Evolutionary conservation across 164 flowering plant genomes (phyloP), one percentile per base, ranked within the genome.

Genomic region (Houttuynia cordata): DNA sequence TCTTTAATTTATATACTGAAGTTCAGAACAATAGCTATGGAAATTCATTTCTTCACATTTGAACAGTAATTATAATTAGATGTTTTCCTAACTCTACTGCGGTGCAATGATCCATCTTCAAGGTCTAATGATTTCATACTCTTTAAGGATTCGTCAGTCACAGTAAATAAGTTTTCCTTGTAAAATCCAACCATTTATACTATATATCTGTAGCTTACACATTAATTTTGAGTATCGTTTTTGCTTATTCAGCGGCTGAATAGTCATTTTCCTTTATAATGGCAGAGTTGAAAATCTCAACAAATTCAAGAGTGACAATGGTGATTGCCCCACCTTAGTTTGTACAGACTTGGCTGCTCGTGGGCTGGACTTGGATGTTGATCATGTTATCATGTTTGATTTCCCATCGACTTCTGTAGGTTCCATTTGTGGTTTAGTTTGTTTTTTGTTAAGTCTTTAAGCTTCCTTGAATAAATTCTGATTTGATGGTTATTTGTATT

Each of bases 291-390:
- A 88, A 70, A 93, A 93, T 71, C 86, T 93, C 34, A 76, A 81
- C 39, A 93, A 83, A 72, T 93, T 93, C 60, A 93, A 85, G 77
- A 83, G 74, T 68, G 83, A 93, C 55, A 83, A 80, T 70, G 96
- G 87, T 62, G 99, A 90, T 64, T 90, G 97, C 74, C 97, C 99
- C 37, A 88, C 97, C 34, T 73, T 93, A 72, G 99, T 93, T 52
- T 93, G 99, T 80, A 90, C 99, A 4, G 97, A 93, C 70, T 73
- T 93, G 78, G 99, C 97, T 68, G 97, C 99, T 37, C 76, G 99
- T 55, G 99, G 99, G 67, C 73, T 93, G 67, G 97, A 93, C 78
- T 78, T 93, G 86, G 96, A 88, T 73, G 99, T 93, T 10, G 97
- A 93, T 74, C 99, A 93, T 75, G 99, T 93, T 60, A 81, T 93